Evolutionary conservation across 169 alveolate species (phyloP).

Genomic region (Babesia bigemina): DNA sequence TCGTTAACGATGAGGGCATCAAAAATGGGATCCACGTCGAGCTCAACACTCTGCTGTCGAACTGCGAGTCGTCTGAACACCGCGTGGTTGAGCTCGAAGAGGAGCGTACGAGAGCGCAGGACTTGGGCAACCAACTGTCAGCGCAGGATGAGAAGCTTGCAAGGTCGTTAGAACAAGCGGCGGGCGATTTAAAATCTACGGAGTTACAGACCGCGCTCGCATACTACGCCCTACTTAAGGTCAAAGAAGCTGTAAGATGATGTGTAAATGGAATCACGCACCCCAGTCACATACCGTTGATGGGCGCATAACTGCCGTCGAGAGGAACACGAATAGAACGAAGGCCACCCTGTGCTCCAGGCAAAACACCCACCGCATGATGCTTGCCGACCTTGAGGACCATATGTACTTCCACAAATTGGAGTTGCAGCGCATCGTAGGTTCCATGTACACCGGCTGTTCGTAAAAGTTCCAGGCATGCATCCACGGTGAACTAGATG

Average conservation of each 20-base stretch:
- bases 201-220: not conserved
- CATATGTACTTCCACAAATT: not conserved
- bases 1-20: slow-evolving; percentile 35
- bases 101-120: not conserved
- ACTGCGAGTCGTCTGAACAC: slow-evolving; percentile 1
- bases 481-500: slow-evolving; percentile 4
- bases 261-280: not conserved
- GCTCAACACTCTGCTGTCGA: slow-evolving; percentile 1
- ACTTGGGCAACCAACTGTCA: not conserved
- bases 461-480: not conserved
- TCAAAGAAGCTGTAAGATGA: slow-evolving; percentile 8
- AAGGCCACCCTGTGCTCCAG: not conserved
- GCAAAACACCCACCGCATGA: not conserved
- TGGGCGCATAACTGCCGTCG: not conserved
- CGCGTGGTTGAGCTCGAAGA: slow-evolving; percentile 1
- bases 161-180: not conserved
- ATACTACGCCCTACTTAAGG: slow-evolving; percentile 3
- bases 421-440: slow-evolving; percentile 1
- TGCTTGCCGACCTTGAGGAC: slow-evolving; percentile 15
- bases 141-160: slow-evolving; percentile 16
- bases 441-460: not conserved
- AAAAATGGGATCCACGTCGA: slow-evolving; percentile 22
- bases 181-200: not conserved
- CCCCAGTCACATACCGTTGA: not conserved
- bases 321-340: not conserved